Evolutionary conservation across 306 rosid genomes (phyloP).

Genomic region (Cucurbita ficifolia): DNA sequence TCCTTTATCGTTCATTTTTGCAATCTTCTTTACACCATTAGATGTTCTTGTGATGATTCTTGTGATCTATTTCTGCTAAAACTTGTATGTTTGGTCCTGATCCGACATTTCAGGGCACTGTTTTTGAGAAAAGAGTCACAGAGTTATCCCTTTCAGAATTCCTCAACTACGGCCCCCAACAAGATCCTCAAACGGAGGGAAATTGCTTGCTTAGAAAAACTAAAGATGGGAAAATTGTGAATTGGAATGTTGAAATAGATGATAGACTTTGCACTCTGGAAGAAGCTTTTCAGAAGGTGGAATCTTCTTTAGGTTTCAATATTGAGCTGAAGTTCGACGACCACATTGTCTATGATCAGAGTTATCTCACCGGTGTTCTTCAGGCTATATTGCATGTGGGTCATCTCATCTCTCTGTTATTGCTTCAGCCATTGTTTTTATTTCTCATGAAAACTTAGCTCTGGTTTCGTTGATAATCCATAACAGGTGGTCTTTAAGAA

Average conservation of each 20-base stretch:
- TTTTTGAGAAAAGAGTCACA: conserved; percentile 36
- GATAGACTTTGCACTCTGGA: conserved; percentile 37
- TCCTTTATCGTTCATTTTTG: not conserved
- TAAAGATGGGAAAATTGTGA: conserved; percentile 25
- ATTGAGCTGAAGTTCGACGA: conserved; percentile 44
- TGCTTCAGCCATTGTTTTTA: not conserved
- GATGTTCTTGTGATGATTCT: not conserved
- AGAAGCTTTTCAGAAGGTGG: conserved; percentile 30
- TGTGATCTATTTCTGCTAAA: not conserved
- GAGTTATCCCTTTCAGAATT: conserved; percentile 32
- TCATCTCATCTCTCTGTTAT: not conserved
- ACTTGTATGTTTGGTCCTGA: not conserved
- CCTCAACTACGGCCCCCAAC: conserved; percentile 35
- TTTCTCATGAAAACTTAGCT: not conserved
- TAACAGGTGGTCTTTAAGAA: conserved; percentile 23
- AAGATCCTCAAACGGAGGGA: conserved; percentile 20
- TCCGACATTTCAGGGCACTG: conserved; percentile 18
- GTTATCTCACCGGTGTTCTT: conserved; percentile 17
- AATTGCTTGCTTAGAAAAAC: conserved; percentile 28
- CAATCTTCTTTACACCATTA: not conserved
- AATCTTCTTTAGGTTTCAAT: conserved; percentile 38
- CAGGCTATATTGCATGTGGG: conserved; percentile 21
- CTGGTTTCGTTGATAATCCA: not conserved
- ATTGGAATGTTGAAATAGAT: conserved; percentile 36
- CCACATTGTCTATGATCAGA: conserved; percentile 23